Conservation (phyloP, 106 monocot genomes). For the Acorus gramineus region DNA sequence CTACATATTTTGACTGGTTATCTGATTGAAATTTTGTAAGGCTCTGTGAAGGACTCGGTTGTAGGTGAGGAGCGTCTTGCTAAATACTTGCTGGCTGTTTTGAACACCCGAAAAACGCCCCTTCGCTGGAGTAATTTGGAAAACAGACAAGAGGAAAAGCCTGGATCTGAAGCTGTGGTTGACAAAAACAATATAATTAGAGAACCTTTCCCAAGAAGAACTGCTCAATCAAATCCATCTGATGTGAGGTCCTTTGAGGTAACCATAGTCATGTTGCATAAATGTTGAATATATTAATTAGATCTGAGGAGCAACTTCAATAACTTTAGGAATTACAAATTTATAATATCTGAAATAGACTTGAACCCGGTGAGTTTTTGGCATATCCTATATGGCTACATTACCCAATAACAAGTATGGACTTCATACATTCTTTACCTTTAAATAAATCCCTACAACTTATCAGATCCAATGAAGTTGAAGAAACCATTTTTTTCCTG, state of each 20-base stretch:
- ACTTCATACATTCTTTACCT: too few relatives aligned
- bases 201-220: constrained; percentile 2
- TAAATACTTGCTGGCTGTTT: constrained; percentile 19
- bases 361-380: too few relatives aligned
- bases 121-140: constrained; percentile 18
- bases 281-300: background rate
- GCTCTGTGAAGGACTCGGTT: constrained; percentile 25
- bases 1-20: background rate
- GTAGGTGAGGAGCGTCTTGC: constrained; percentile 35
- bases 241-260: constrained; percentile 25
- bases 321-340: too few relatives aligned
- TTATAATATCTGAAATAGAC: too few relatives aligned
- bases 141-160: constrained; percentile 6
- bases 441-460: too few relatives aligned
- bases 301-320: too few relatives aligned
- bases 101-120: constrained; percentile 19
- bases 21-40: constrained; percentile 3
- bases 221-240: background rate
- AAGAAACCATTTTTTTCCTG: too few relatives aligned
- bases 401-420: too few relatives aligned
- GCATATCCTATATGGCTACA: too few relatives aligned
- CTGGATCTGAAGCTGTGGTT: background rate
- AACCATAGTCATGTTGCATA: background rate
- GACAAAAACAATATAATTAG: background rate
- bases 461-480: too few relatives aligned